These are phyloP conservation scores for Farysia itapuensis DNA, from an alignment of 1,284 basidiomycete species.

Conservation along the genomic window DNA sequence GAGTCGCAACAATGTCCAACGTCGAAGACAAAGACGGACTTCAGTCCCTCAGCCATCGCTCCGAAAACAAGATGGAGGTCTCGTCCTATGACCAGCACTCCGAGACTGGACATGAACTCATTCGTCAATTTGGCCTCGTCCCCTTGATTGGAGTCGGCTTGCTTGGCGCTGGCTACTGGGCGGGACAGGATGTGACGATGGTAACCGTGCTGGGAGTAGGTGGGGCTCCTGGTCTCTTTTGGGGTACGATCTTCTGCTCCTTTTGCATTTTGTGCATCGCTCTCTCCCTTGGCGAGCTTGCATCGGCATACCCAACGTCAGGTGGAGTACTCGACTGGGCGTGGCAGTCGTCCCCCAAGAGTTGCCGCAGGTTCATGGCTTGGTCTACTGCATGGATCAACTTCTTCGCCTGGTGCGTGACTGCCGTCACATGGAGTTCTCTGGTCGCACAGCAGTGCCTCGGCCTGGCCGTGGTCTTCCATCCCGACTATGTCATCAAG, in stretches of 20 bases:
- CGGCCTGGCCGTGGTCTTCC: neutral
- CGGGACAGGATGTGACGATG: neutral
- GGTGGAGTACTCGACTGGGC: constrained; percentile 1
- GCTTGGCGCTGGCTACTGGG: neutral
- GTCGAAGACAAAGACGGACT: no score
- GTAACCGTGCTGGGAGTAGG: neutral
- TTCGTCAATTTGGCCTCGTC: neutral
- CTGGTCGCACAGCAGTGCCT: neutral
- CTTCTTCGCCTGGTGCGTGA: neutral
- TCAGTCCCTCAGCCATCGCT: no score
- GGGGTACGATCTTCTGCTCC: neutral
- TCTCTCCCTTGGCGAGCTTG: neutral
- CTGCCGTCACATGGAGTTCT: neutral
- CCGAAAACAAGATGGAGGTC: no score
- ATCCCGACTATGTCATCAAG: neutral
- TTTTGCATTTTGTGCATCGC: neutral
- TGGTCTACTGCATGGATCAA: neutral
- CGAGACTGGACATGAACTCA: no score
- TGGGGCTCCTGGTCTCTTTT: neutral
- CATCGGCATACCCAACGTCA: neutral
- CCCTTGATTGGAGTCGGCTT: neutral
- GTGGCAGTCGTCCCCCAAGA: neutral
- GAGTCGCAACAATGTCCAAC: no score
- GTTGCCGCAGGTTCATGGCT: neutral
- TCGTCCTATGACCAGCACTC: no score